These are phyloP conservation scores for Kwoniella dejecticola DNA, from an alignment of 768 basidiomycete genomes.

Conservation along the genomic window DNA sequence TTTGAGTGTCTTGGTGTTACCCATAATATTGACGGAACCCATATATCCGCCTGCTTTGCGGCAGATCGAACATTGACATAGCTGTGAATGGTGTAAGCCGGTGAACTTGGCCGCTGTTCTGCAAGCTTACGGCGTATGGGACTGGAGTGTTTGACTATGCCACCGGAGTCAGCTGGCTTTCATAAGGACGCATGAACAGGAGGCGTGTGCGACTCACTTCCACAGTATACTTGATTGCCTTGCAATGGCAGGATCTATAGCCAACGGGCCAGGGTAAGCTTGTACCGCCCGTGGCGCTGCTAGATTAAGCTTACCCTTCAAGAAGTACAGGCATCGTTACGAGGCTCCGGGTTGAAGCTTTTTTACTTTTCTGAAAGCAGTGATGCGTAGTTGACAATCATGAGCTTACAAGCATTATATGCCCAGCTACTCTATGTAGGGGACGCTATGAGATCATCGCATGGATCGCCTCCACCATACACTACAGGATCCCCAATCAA, in stretches of 20 bases:
- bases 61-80: conserved; percentile 54
- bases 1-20: conserved; percentile 47
- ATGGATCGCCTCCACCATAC: neutral
- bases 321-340: conserved; percentile 43
- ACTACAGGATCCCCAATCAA: neutral
- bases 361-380: neutral
- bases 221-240: conserved; percentile 47
- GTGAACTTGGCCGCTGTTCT: neutral
- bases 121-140: conserved; percentile 43
- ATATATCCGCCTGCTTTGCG: conserved; percentile 55
- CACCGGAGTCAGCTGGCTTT: neutral
- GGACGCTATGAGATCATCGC: too few relatives aligned
- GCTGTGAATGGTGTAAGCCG: conserved; percentile 6
- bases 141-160: conserved; percentile 51
- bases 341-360: neutral
- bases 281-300: too few relatives aligned
- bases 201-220: conserved; percentile 32
- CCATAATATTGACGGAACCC: conserved; percentile 56
- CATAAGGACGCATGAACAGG: neutral
- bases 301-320: conserved; percentile 39
- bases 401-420: too few relatives aligned
- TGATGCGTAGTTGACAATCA: neutral
- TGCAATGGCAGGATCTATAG: conserved; percentile 53
- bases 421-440: too few relatives aligned
- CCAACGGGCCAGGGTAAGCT: neutral